These are phyloP conservation scores for Kuraishia cidri DNA, from an alignment of 805 yeast genomes.

Conservation along the genomic window DNA sequence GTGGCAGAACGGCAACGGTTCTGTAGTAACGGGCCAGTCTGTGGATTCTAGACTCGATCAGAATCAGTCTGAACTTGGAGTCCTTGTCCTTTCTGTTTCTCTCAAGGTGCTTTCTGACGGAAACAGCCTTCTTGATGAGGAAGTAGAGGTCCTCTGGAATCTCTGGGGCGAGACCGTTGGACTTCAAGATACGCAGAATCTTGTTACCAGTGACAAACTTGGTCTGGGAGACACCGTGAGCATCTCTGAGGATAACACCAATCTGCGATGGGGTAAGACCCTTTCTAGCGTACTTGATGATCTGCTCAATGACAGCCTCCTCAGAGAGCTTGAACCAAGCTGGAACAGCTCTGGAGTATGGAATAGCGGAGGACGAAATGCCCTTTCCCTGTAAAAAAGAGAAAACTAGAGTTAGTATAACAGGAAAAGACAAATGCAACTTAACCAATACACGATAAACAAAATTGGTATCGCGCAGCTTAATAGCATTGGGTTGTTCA, in stretches of 20 bases:
- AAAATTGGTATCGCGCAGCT: constrained; percentile 48
- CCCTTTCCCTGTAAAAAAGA: constrained; percentile 91
- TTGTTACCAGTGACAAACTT: constrained; percentile 98
- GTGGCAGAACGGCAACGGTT: constrained; percentile 98
- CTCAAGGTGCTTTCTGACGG: constrained; percentile 99
- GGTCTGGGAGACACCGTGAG: constrained; percentile 99
- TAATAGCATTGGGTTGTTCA: neutral
- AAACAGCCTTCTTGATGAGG: constrained; percentile 98
- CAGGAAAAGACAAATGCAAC: constrained; percentile 9
- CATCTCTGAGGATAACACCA: constrained; percentile 99
- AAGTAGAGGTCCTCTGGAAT: constrained; percentile 99
- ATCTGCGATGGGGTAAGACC: constrained; percentile 99
- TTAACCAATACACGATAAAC: constrained; percentile 19
- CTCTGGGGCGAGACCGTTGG: constrained; percentile 99
- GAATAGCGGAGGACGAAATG: constrained; percentile 97
- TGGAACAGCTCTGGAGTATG: constrained; percentile 98
- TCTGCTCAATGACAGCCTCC: constrained; percentile 95
- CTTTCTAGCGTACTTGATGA: constrained; percentile 99
- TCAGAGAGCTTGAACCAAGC: constrained; percentile 98
- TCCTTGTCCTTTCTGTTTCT: constrained; percentile 99
- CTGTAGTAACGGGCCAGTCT: constrained; percentile 99
- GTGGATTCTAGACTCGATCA: constrained; percentile 99
- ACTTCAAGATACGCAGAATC: constrained; percentile 97
- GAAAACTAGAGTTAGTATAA: constrained; percentile 30
- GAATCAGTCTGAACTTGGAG: constrained; percentile 99